A percentile compares a stretch with the other conserved stretches of the same genome.
phyloP scores from a whole-genome alignment of 1,139 yeast species.

The Sugiyamaella paludigena region DNA sequence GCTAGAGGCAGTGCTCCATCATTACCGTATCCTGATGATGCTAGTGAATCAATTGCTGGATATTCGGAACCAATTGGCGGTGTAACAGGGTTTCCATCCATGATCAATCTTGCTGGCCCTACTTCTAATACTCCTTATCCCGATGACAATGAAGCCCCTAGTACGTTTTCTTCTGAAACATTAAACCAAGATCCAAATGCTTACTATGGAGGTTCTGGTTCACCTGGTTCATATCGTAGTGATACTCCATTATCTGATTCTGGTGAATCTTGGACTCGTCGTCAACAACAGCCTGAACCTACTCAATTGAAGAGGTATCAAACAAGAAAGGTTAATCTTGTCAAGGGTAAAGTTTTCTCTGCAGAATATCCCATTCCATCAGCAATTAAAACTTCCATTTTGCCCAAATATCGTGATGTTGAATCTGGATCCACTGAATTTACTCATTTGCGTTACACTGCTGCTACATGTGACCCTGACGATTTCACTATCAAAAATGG shows the following conservation, averaged over 20 bases:
- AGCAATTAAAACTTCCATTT: slow-evolving; percentile 59
- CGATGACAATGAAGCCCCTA: slow-evolving; percentile 10
- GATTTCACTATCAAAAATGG: slow-evolving; percentile 65
- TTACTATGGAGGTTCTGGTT: slow-evolving; percentile 5
- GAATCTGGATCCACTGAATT: slow-evolving; percentile 69
- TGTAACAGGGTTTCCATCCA: slow-evolving; percentile 27
- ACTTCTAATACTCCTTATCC: slow-evolving; percentile 10
- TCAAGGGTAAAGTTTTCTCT: slow-evolving; percentile 67
- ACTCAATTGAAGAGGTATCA: slow-evolving; percentile 25
- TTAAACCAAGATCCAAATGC: slow-evolving; percentile 3
- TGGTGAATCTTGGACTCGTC: slow-evolving; percentile 27
- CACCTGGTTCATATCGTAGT: slow-evolving; percentile 16
- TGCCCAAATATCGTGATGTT: slow-evolving; percentile 52
- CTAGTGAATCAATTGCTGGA: slow-evolving; percentile 19
- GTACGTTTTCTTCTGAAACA: slow-evolving; percentile 7
- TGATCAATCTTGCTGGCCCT: slow-evolving; percentile 6
- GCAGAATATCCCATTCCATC: slow-evolving; percentile 78
- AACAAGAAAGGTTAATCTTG: slow-evolving; percentile 60
- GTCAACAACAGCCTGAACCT: slow-evolving; percentile 23
- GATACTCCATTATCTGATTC: slow-evolving; percentile 24
- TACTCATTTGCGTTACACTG: slow-evolving; percentile 72
- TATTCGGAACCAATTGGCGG: slow-evolving; percentile 32
- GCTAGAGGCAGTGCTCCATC: slow-evolving; percentile 1
- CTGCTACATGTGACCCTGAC: slow-evolving; percentile 79
- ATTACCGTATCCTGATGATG: slow-evolving; percentile 29